phyloP scores from a whole-genome alignment of 1,284 basidiomycete species.

The Thelephora terrestris region DNA sequence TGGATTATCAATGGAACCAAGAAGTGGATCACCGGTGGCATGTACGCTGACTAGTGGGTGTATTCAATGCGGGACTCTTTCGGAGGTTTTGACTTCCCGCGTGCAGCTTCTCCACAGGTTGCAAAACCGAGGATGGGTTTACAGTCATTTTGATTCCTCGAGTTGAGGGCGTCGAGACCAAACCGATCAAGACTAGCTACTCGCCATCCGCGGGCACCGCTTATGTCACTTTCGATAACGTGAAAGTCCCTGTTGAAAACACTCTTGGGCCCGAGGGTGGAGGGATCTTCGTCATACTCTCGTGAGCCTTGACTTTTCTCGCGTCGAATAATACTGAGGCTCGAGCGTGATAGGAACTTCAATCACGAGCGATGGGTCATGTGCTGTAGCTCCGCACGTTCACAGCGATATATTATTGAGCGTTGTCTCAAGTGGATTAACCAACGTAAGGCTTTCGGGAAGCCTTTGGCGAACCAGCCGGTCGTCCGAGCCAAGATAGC shows the following conservation, averaged over 20 bases:
- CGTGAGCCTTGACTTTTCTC: slow-evolving; percentile 20
- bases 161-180: slow-evolving; percentile 76
- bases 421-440: slow-evolving; percentile 72
- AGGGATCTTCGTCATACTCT: slow-evolving; percentile 73
- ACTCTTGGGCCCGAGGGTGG: slow-evolving; percentile 79
- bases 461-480: slow-evolving; percentile 73
- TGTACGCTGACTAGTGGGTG: slow-evolving; percentile 28
- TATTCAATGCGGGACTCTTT: not conserved
- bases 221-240: slow-evolving; percentile 84
- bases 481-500: slow-evolving; percentile 83
- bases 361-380: slow-evolving; percentile 70
- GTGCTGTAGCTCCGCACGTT: slow-evolving; percentile 49
- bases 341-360: slow-evolving; percentile 39
- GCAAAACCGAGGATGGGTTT: slow-evolving; percentile 61
- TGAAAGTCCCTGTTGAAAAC: slow-evolving; percentile 76
- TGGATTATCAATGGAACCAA: slow-evolving; percentile 82
- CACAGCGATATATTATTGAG: slow-evolving; percentile 51
- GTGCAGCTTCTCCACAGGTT: slow-evolving; percentile 49
- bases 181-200: slow-evolving; percentile 79
- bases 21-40: slow-evolving; percentile 84
- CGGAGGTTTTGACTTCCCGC: not conserved
- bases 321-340: not conserved
- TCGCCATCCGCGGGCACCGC: slow-evolving; percentile 74
- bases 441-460: slow-evolving; percentile 80
- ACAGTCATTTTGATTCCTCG: slow-evolving; percentile 69